Evolutionary conservation across 2,329 filamentous ascomycete species (phyloP).

Genomic region (Fusarium sp.): DNA sequence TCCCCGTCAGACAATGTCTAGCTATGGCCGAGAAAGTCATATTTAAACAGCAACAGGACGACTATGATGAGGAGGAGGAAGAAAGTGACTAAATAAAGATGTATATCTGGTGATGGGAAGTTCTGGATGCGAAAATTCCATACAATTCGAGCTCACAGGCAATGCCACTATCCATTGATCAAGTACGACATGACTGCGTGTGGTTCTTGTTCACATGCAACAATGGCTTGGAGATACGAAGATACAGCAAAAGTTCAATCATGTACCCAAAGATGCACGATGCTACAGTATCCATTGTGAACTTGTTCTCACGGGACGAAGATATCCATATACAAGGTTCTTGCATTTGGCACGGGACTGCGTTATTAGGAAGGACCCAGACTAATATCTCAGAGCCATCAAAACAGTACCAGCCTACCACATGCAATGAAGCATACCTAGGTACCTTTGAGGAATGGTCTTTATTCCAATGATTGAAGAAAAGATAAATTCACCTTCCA

Average conservation of each 20-base stretch:
- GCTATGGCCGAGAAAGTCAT: conserved; percentile 90
- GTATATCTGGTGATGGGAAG: neutral
- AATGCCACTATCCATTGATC: neutral
- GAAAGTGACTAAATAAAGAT: conserved; percentile 49
- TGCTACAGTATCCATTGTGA: neutral
- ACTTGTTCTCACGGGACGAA: neutral
- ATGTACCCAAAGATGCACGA: neutral
- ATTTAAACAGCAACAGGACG: conserved; percentile 75
- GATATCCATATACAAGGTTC: neutral
- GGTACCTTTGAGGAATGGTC: too few relatives aligned
- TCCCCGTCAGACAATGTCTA: conserved; percentile 83
- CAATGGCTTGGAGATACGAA: neutral
- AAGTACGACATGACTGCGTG: neutral
- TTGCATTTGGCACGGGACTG: neutral
- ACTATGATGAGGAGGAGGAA: conserved; percentile 61
- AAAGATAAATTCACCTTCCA: neutral
- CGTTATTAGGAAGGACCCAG: neutral
- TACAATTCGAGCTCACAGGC: neutral
- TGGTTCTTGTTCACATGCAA: neutral
- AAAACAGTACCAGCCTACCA: neutral
- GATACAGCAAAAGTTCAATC: neutral
- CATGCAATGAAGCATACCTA: neutral
- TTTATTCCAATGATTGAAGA: neutral
- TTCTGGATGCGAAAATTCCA: conserved; percentile 1
- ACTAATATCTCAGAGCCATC: neutral